Evolutionary conservation across 768 basidiomycete species (phyloP), one percentile per base, ranked within the genome.

Genomic region (Pleurotus sapidus): DNA sequence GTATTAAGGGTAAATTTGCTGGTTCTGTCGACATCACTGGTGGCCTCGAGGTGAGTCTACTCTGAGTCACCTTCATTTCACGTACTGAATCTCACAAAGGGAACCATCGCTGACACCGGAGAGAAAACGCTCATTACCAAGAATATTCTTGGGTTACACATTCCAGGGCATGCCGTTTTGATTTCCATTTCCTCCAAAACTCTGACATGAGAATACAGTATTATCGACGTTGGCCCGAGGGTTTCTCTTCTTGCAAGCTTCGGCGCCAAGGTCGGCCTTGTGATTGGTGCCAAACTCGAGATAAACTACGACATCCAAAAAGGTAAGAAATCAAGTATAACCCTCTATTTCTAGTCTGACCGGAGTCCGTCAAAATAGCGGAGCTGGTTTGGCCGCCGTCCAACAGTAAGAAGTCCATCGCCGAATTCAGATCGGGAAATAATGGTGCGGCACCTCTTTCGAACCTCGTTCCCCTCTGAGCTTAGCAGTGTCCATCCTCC

Each of bases 21-120:
- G 51, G 51, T 8, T 54, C 51, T n/a, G 51, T 54, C 23, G 51
- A 54, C 27, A 54, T 54, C 51, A 54, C 37, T 23, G 51, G 51
- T n/a, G 51, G 51, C 12, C 42, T 54, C 18, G 51, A 54, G 51
- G 51, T 54, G 42, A 42, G 51, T n/a, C 23, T 18, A 20, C 49
- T 9, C 23, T 14, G n/a, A 9, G 14, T 37, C 8, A 39, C 12
- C 25, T 17, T 23, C 17, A 51, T 12, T 25, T n/a, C 30, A 23
- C 4, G 37, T 9, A 11, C 25, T 24, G n/a, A 23, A 4, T 12
- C 2, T 12, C n/a, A 8, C n/a, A 18, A 37, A 54, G 51, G 51
- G 51, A 40, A 54, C 51, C 34, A n/a, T 54, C 17, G 34, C 37
- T 5, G 51, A 54, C 15, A 54, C 51, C 15, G 51, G 51, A 40